Evolutionary conservation across 2,329 filamentous ascomycete species (phyloP).

Genomic region (Ustulina deusta): DNA sequence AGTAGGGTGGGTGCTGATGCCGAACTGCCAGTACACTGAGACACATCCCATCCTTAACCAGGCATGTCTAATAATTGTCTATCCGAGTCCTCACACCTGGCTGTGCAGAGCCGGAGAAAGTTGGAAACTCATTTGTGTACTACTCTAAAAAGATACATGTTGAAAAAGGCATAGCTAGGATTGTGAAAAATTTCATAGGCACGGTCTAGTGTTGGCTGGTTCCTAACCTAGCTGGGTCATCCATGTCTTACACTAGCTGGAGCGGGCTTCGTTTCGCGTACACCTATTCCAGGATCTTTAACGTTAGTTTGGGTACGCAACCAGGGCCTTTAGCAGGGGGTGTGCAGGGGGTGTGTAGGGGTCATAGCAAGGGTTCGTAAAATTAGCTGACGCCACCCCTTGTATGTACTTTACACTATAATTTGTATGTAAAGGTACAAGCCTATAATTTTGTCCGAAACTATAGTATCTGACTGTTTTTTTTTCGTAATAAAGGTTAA

Average conservation of each 20-base stretch:
- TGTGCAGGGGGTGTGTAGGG: too few relatives aligned
- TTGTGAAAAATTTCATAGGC: constrained; percentile 9
- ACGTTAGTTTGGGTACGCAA: too few relatives aligned
- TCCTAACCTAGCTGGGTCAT: constrained; percentile 10
- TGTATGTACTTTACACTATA: too few relatives aligned
- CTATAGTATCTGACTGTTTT: too few relatives aligned
- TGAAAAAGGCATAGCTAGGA: not conserved
- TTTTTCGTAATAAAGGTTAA: too few relatives aligned
- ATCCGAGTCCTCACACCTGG: not conserved
- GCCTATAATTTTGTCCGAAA: too few relatives aligned
- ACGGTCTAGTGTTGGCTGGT: constrained; percentile 19
- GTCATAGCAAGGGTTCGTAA: too few relatives aligned
- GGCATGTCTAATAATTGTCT: constrained; percentile 10
- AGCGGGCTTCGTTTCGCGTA: constrained; percentile 28
- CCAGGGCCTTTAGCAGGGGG: too few relatives aligned
- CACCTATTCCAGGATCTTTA: too few relatives aligned
- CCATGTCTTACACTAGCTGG: constrained; percentile 9
- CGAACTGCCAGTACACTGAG: not conserved
- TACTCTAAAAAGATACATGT: not conserved
- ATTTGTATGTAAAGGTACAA: too few relatives aligned
- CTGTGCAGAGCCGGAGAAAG: not conserved
- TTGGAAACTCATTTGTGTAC: not conserved
- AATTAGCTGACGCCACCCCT: too few relatives aligned
- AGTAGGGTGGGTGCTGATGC: not conserved
- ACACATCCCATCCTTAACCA: not conserved